Conservation (phyloP, 2,329 filamentous ascomycete species). For the Bipolaris cookei region DNA sequence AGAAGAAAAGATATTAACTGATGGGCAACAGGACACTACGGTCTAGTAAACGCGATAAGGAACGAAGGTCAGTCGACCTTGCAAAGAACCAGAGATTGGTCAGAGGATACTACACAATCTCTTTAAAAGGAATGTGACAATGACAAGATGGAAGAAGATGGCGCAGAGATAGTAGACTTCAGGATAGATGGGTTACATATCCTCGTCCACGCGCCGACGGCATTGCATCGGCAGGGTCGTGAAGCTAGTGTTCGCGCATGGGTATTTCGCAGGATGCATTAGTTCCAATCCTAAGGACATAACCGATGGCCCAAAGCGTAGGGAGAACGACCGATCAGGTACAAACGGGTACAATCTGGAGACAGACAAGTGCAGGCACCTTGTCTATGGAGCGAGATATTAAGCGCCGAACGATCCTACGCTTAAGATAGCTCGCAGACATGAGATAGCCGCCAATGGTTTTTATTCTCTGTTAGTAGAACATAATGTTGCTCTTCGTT, state of each 20-base stretch:
- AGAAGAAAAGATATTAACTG: background rate
- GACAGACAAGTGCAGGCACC: conserved; percentile 32
- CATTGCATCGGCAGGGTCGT: background rate
- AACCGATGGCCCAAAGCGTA: conserved; percentile 13
- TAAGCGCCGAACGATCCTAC: conserved; percentile 17
- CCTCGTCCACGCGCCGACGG: conserved; percentile 21
- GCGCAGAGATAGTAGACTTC: conserved; percentile 4
- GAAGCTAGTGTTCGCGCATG: conserved; percentile 19
- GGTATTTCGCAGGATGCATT: conserved; percentile 31
- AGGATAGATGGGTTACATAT: conserved; percentile 21
- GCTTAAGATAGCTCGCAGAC: conserved; percentile 16
- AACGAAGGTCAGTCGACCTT: conserved; percentile 14
- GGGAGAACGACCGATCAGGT: conserved; percentile 27
- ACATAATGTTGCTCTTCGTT: background rate
- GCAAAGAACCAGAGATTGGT: conserved; percentile 17
- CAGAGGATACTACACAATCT: conserved; percentile 34
- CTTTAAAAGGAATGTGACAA: conserved; percentile 36
- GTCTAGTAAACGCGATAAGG: conserved; percentile 3
- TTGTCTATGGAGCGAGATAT: conserved; percentile 29
- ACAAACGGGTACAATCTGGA: conserved; percentile 29
- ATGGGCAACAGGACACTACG: background rate
- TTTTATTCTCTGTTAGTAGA: background rate
- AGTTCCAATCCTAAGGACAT: conserved; percentile 16
- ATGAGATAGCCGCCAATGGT: conserved; percentile 15
- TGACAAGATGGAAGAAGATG: conserved; percentile 18